These are phyloP conservation scores for Phialophora expanda DNA, from an alignment of 2,329 filamentous ascomycete species.

Conservation along the genomic window DNA sequence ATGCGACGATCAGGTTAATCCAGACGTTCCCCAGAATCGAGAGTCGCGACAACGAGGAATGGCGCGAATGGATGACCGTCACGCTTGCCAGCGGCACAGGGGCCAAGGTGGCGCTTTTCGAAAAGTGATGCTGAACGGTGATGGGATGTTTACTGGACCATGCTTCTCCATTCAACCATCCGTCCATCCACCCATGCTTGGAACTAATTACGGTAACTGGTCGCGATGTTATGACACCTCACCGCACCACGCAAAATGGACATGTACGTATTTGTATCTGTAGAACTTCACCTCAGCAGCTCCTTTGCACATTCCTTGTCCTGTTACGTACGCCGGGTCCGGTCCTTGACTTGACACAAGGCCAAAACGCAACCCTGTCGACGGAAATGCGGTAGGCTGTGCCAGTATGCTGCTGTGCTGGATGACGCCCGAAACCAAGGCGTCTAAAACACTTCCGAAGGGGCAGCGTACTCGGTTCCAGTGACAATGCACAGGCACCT, in stretches of 20 bases:
- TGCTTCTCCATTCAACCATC: background rate
- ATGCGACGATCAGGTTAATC: constrained; percentile 73
- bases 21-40: constrained; percentile 72
- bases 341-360: background rate
- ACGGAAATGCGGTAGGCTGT: background rate
- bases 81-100: constrained; percentile 78
- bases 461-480: background rate
- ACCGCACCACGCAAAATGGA: background rate
- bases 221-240: background rate
- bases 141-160: background rate
- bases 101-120: constrained; percentile 52
- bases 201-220: background rate
- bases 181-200: background rate
- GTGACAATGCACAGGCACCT: background rate
- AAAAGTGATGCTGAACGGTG: constrained; percentile 24
- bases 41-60: constrained; percentile 38
- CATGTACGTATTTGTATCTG: background rate
- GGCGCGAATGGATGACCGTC: constrained; percentile 76
- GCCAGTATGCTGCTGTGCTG: background rate
- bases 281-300: background rate
- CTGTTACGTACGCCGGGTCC: no score
- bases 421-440: no score
- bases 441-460: background rate
- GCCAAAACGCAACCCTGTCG: background rate
- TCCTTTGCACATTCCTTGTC: background rate